Evolutionary conservation across 495 filamentous ascomycete species (phyloP).

Genomic region (Pseudevernia furfuracea): DNA sequence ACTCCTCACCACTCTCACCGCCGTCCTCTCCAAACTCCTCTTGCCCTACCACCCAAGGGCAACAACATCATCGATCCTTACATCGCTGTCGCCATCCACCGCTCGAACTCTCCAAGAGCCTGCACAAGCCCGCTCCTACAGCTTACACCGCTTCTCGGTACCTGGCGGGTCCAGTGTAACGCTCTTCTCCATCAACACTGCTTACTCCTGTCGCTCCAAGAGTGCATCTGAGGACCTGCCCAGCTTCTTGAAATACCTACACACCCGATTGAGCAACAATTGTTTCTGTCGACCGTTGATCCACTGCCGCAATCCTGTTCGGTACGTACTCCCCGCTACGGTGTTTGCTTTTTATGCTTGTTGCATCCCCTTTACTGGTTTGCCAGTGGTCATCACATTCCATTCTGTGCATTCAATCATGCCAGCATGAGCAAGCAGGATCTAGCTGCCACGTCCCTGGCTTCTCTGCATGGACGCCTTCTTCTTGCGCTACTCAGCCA

Average conservation of each 20-base stretch:
- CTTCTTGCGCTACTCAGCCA: not conserved
- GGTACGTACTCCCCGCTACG: slow-evolving; percentile 13
- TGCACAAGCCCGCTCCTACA: slow-evolving; percentile 17
- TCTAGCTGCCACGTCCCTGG: not conserved
- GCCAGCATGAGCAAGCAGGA: not conserved
- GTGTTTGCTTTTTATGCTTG: slow-evolving; percentile 12
- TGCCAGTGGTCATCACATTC: slow-evolving; percentile 9
- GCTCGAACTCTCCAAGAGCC: slow-evolving; percentile 15
- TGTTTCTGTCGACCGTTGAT: slow-evolving; percentile 5
- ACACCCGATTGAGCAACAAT: slow-evolving; percentile 4
- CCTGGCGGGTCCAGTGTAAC: slow-evolving; percentile 22
- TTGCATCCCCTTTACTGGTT: not conserved
- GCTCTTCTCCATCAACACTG: slow-evolving; percentile 2
- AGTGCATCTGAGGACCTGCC: not conserved
- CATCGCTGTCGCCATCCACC: slow-evolving; percentile 8
- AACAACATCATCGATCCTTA: slow-evolving; percentile 12
- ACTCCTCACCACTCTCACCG: slow-evolving; percentile 18
- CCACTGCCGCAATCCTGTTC: slow-evolving; percentile 20
- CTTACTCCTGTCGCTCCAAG: not conserved
- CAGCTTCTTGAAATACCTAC: slow-evolving; percentile 2
- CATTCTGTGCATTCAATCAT: not conserved
- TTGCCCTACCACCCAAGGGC: slow-evolving; percentile 8
- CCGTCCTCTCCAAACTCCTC: slow-evolving; percentile 10
- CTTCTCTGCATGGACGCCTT: not conserved
- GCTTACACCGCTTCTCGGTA: slow-evolving; percentile 16